phyloP scores from a whole-genome alignment of 805 yeast species.

The Groenewaldozyma salmanticensis region DNA sequence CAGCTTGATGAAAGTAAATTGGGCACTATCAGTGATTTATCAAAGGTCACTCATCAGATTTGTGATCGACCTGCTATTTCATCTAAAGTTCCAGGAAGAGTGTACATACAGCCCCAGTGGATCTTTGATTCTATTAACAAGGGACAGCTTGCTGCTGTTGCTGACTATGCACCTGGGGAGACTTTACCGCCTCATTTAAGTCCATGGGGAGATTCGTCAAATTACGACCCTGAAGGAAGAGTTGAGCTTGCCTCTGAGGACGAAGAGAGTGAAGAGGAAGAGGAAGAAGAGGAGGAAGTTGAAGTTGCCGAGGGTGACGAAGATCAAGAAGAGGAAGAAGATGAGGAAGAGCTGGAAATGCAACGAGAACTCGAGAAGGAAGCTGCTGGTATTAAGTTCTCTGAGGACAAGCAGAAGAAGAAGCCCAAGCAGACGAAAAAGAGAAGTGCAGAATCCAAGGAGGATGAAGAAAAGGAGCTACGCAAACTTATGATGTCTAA shows the following conservation, averaged over 20 bases:
- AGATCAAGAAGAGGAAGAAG: slow-evolving; percentile 44
- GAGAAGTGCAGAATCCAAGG: slow-evolving; percentile 40
- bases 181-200: slow-evolving; percentile 91
- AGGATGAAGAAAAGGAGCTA: slow-evolving; percentile 74
- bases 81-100: slow-evolving; percentile 78
- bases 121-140: slow-evolving; percentile 84
- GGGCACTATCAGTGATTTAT: slow-evolving; percentile 44
- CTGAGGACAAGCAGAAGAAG: slow-evolving; percentile 29
- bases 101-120: slow-evolving; percentile 98
- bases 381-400: slow-evolving; percentile 74
- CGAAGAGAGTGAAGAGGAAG: slow-evolving; percentile 45
- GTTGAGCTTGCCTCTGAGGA: slow-evolving; percentile 41
- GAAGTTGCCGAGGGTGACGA: slow-evolving; percentile 38
- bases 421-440: slow-evolving; percentile 31
- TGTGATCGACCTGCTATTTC: slow-evolving; percentile 81
- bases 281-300: slow-evolving; percentile 41
- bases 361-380: slow-evolving; percentile 85
- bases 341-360: slow-evolving; percentile 36
- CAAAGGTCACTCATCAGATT: slow-evolving; percentile 81
- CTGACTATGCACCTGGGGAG: slow-evolving; percentile 87
- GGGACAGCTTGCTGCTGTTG: slow-evolving; percentile 62
- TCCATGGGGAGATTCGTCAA: slow-evolving; percentile 97
- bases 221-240: slow-evolving; percentile 71
- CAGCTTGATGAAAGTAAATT: slow-evolving; percentile 26
- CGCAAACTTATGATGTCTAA: slow-evolving; percentile 96